phyloP scores from a whole-genome alignment of 345 rosid species.

The Linum lewisii region DNA sequence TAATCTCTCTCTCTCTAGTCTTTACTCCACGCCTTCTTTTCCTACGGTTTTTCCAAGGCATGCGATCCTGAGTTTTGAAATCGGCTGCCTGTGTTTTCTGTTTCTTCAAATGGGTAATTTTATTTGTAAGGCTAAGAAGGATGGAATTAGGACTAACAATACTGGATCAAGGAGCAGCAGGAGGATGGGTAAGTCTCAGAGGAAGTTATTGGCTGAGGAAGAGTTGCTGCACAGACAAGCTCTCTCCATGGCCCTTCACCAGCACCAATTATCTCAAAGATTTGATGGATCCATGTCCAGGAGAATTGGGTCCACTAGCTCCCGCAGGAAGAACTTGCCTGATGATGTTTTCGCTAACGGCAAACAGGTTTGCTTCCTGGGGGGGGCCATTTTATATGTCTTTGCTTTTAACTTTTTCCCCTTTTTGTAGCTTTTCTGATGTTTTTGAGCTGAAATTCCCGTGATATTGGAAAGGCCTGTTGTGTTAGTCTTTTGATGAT shows the following conservation, averaged over 20 bases:
- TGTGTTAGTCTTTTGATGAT: not conserved
- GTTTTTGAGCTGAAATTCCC: not conserved
- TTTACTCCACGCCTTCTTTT: not conserved
- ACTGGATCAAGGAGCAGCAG: slow-evolving; percentile 60
- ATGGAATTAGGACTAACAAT: slow-evolving; percentile 19
- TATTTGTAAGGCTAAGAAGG: slow-evolving; percentile 69
- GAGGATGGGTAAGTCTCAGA: slow-evolving; percentile 46
- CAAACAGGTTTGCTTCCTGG: slow-evolving; percentile 77
- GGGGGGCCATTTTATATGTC: not conserved
- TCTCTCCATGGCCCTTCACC: slow-evolving; percentile 87
- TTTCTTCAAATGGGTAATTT: slow-evolving; percentile 66
- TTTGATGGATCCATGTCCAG: slow-evolving; percentile 98
- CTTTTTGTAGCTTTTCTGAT: not conserved
- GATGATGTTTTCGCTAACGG: slow-evolving; percentile 57
- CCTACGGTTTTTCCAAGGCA: not conserved
- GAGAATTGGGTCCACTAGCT: slow-evolving; percentile 73
- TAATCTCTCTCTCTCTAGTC: not conserved
- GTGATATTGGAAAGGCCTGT: not conserved
- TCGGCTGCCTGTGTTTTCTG: no score
- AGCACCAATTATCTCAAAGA: slow-evolving; percentile 82
- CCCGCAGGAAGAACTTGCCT: slow-evolving; percentile 49
- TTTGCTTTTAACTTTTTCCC: not conserved
- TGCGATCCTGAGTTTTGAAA: not conserved
- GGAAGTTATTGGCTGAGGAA: slow-evolving; percentile 75
- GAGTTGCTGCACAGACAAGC: slow-evolving; percentile 88